Evolutionary conservation across 2,329 filamentous ascomycete genomes (phyloP).

Genomic region (Xylaria sp.): DNA sequence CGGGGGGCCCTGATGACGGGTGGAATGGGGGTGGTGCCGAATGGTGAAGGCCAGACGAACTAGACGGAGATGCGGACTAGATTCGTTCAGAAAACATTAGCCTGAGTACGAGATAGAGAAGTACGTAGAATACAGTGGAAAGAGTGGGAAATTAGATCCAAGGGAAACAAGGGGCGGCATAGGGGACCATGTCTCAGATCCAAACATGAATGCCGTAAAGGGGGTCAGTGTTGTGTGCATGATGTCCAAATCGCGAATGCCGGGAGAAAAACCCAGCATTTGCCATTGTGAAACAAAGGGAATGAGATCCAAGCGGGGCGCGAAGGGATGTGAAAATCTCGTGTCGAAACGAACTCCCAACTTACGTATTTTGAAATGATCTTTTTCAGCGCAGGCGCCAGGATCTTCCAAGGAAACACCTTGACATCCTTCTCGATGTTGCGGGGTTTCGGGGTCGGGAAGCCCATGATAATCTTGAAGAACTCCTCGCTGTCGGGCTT

Average conservation of each 20-base stretch:
- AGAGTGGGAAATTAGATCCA: neutral
- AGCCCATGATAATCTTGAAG: slow-evolving; percentile 99
- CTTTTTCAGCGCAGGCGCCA: slow-evolving; percentile 90
- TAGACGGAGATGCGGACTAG: slow-evolving; percentile 48
- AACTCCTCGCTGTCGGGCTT: slow-evolving; percentile 95
- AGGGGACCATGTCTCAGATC: neutral
- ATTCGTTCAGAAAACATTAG: slow-evolving; percentile 17
- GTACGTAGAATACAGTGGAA: neutral
- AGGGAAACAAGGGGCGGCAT: neutral
- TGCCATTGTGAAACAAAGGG: neutral
- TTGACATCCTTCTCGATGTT: slow-evolving; percentile 99
- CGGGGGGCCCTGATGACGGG: slow-evolving; percentile 35
- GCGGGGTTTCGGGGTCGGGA: slow-evolving; percentile 91
- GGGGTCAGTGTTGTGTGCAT: neutral
- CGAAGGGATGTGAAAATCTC: neutral
- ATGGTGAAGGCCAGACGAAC: slow-evolving; percentile 37
- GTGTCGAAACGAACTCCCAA: slow-evolving; percentile 16
- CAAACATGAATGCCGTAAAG: neutral
- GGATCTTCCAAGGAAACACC: slow-evolving; percentile 95
- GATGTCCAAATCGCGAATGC: neutral
- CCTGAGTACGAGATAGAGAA: neutral
- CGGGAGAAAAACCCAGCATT: neutral
- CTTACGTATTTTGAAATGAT: slow-evolving; percentile 92
- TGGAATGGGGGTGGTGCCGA: slow-evolving; percentile 34
- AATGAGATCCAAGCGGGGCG: neutral